Evolutionary conservation across 2,329 filamentous ascomycete species (phyloP), one percentile per base, ranked within the genome.

Genomic region (Sclerotinia subarctica): DNA sequence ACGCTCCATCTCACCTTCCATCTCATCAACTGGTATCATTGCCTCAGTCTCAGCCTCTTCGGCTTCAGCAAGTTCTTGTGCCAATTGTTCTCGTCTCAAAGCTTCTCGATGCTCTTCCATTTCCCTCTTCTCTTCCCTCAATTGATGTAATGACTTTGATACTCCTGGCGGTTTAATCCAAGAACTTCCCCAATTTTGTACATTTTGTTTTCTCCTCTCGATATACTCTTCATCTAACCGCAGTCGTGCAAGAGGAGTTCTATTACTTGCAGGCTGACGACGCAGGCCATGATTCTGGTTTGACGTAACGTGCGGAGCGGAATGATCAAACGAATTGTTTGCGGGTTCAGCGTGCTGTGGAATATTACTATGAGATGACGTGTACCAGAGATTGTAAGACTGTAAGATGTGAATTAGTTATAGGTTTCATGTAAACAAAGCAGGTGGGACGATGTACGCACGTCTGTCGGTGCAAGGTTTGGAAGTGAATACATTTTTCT

Each of bases 161-260:
- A 97, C 85, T 10, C 94, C 95, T 0, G 93, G 93, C 0, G 95
- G 95, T 69, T 90, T 91, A 67, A 99, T 89, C 95, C 95, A 99
- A 56, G 86, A 86, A 72, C 89, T 91, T 69, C 95, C 95, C 77
- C 96, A 97, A 75, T 93, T 91, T 59, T 90, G 87, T 42, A 98
- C 90, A 72, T 94, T 93, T 59, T 87, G 81, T 75, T 94, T 93
- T 58, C 94, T 92, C 11, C 90, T 85, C 66, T 89, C 86, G 72
- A 96, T 85, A 68, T 88, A 85, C 70, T 88, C 85, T 80, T 98
- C 95, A 77, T 97, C 94, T 53, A 87, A 81, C 35, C 86, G 83
- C 15, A 97, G 86, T 2, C 89, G 84, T 13, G 90, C 86, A 4
- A 97, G 87, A 2, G 85, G 83, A 35, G 89, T 84, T 73, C 85